Base-by-base conservation (phyloP, 768 basidiomycete species). In the Candolleomyces efflorescens region DNA sequence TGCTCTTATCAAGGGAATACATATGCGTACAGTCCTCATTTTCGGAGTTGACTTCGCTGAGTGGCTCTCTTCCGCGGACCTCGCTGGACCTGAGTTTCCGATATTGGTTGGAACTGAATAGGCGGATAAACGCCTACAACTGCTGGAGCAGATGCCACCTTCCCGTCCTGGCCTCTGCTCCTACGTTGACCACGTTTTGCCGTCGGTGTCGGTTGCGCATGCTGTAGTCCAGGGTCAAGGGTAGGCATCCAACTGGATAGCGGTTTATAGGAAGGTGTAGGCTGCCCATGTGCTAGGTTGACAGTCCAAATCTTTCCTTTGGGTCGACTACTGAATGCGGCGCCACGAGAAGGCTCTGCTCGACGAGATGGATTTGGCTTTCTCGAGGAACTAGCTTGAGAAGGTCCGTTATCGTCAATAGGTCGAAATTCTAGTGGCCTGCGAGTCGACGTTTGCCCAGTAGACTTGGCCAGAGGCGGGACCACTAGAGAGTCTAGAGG, bases 401-500 rank as follows among this genome's bases (percentile, higher is more conserved):
- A 52, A 53, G 50, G 41, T 20, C 32, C 32, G 32, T 43, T 43
- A 43, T 43, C 41, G 27, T 48, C 52, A 7, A 54, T 18, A 3
- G 58, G 58, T 20, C 6, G 20, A 44, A 59, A 59, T 27, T 24
- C 26, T 17, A 59, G 51, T 23, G 58, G 58, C 23, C 39, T 53
- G 41, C 27, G 17, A 32, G 32, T 32, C 32, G 32, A 32, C 32
- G 32, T 32, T 32, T 32, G 32, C 11, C 32, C 32, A 32, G 7
- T 5, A 32, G n/a, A 7, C 39, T 46, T 24, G 32, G 36, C n/a
- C 49, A 20, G 22, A 9, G 56, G 39, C 7, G 44, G 53, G 1
- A 59, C 37, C 12, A 59, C 58, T 2, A 59, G 53, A 20, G 44
- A 54, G 26, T 59, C 58, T 32, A 54, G 26, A 15, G 58, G 52